Conservation (phyloP, 2,329 filamentous ascomycete species). For the Talaromyces sp. region DNA sequence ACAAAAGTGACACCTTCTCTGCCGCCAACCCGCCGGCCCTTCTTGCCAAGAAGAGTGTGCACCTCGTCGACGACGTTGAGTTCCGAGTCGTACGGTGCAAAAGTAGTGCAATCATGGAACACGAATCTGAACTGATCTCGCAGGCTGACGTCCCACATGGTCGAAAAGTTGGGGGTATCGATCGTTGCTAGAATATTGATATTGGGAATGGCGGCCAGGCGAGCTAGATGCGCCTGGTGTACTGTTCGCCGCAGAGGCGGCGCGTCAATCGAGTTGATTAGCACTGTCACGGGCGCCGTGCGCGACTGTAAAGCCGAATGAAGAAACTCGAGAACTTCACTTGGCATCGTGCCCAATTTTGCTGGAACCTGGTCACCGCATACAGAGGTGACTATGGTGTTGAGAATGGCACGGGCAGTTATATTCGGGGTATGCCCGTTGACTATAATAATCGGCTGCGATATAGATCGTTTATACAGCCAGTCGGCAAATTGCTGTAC, state of each 20-base stretch:
- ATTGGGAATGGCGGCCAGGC: slow-evolving; percentile 67
- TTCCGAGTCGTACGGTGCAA: slow-evolving; percentile 67
- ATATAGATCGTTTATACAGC: slow-evolving; percentile 47
- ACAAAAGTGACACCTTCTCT: slow-evolving; percentile 91
- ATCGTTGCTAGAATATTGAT: slow-evolving; percentile 73
- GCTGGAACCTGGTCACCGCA: slow-evolving; percentile 36
- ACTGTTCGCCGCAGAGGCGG: slow-evolving; percentile 65
- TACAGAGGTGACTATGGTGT: slow-evolving; percentile 62
- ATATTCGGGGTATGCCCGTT: slow-evolving; percentile 67
- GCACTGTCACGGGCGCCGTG: slow-evolving; percentile 53
- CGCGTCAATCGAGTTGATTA: slow-evolving; percentile 86
- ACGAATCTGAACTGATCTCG: slow-evolving; percentile 77
- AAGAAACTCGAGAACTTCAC: slow-evolving; percentile 64
- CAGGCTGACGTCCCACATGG: slow-evolving; percentile 86
- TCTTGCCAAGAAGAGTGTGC: slow-evolving; percentile 77
- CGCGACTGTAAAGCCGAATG: slow-evolving; percentile 55
- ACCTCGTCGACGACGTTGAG: slow-evolving; percentile 85
- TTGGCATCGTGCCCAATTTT: slow-evolving; percentile 60
- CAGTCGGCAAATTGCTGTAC: slow-evolving; percentile 70
- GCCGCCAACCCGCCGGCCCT: slow-evolving; percentile 72
- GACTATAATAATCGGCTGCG: slow-evolving; percentile 69
- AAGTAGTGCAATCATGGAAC: slow-evolving; percentile 94
- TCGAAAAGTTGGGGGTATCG: slow-evolving; percentile 79
- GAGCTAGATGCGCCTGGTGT: slow-evolving; percentile 68
- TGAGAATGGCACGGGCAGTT: slow-evolving; percentile 41